phyloP scores from a whole-genome alignment of 306 rosid species.

The Malus orientalis region DNA sequence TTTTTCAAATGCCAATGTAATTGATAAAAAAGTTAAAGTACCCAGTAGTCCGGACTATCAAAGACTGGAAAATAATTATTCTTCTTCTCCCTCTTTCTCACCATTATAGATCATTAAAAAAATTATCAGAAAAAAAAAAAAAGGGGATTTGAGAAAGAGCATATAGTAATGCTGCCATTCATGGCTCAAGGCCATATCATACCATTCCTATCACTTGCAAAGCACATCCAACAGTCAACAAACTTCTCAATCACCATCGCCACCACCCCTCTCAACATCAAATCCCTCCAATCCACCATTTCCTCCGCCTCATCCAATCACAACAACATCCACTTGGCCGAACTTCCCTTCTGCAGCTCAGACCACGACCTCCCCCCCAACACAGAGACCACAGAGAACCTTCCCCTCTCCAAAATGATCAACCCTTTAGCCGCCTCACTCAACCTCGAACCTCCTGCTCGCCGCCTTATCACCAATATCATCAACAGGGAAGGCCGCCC shows the following conservation, averaged over 20 bases:
- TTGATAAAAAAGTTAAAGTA: too few relatives aligned
- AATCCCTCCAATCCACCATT: slow-evolving; percentile 38
- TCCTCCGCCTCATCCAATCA: not conserved
- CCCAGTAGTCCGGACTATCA: too few relatives aligned
- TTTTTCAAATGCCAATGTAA: too few relatives aligned
- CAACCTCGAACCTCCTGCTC: slow-evolving; percentile 43
- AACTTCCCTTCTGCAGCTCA: slow-evolving; percentile 28
- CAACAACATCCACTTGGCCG: slow-evolving; percentile 29
- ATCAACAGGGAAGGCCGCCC: slow-evolving; percentile 34
- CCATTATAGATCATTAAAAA: too few relatives aligned
- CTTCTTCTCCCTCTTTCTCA: too few relatives aligned
- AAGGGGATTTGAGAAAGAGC: not conserved
- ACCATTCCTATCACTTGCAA: slow-evolving; percentile 57
- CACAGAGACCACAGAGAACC: slow-evolving; percentile 48
- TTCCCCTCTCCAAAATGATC: slow-evolving; percentile 11
- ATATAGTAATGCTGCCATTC: slow-evolving; percentile 53
- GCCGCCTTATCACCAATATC: slow-evolving; percentile 30
- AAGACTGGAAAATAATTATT: too few relatives aligned
- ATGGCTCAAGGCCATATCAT: slow-evolving; percentile 70
- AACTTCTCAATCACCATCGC: slow-evolving; percentile 51
- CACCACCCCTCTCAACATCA: slow-evolving; percentile 49
- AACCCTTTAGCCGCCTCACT: slow-evolving; percentile 23
- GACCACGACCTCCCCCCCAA: slow-evolving; percentile 44
- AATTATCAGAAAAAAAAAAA: not conserved
- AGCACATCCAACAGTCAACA: slow-evolving; percentile 29